Conservation (phyloP, 352 stramenopile species). For the Globisporangium irregulare region DNA sequence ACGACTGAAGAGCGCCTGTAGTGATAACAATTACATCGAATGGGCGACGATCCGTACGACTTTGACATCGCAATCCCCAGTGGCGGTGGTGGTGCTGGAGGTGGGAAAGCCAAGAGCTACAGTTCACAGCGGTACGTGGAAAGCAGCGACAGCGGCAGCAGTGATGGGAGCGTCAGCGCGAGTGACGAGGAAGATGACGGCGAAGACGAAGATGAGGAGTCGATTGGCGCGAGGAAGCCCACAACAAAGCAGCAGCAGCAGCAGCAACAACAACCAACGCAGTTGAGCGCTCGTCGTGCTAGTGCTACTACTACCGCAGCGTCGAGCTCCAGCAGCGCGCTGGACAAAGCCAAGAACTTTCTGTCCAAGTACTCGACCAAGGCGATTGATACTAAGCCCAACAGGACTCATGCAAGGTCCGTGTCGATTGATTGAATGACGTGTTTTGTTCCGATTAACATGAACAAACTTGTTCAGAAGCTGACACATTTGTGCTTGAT, state of each 20-base stretch:
- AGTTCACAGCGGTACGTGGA: conserved; percentile 4
- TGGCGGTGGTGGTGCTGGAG: neutral
- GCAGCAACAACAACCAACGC: neutral
- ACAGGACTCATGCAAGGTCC: conserved; percentile 4
- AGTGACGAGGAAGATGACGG: conserved; percentile 10
- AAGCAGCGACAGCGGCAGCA: neutral
- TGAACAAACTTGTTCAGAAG: neutral
- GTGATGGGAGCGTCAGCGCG: conserved; percentile 5
- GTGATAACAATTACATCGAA: neutral
- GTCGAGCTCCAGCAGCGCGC: conserved; percentile 25
- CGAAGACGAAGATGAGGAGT: neutral
- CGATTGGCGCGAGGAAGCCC: neutral
- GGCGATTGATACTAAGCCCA: conserved; percentile 16
- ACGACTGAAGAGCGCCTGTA: too few species aligned
- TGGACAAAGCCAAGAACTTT: conserved; percentile 74
- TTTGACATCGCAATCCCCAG: conserved; percentile 24
- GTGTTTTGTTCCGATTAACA: neutral
- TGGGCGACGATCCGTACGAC: conserved; percentile 31
- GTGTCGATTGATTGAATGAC: neutral
- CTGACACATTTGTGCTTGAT: neutral
- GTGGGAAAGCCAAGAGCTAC: neutral
- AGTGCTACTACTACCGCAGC: too few species aligned
- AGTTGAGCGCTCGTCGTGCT: neutral
- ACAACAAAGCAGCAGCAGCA: neutral
- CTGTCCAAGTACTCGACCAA: conserved; percentile 70